These are phyloP conservation scores for Theobroma cacao DNA, from an alignment of 345 rosid genomes.

Conservation along the genomic window DNA sequence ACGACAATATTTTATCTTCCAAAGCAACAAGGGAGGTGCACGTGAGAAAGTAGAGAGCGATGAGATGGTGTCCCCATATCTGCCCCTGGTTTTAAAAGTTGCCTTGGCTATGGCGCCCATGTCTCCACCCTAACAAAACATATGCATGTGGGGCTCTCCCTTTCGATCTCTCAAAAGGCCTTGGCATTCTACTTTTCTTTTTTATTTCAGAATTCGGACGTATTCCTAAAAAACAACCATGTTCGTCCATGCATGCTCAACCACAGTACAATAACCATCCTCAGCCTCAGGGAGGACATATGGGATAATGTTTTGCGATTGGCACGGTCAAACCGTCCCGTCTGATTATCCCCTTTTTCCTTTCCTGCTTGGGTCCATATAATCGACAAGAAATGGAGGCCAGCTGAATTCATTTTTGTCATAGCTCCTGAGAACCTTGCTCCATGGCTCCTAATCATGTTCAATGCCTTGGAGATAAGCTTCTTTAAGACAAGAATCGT, in stretches of 20 bases:
- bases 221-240: not conserved
- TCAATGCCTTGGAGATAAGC: not conserved
- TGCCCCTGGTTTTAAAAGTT: slow-evolving; percentile 15
- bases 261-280: not conserved
- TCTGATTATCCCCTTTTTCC: not conserved
- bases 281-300: not conserved
- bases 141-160: slow-evolving; percentile 1
- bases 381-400: not conserved
- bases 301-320: slow-evolving; percentile 8
- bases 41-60: slow-evolving; percentile 27
- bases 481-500: not conserved
- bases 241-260: slow-evolving; percentile 5
- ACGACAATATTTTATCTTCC: not conserved
- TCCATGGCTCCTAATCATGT: not conserved
- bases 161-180: not conserved
- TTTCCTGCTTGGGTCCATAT: not conserved
- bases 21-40: slow-evolving; percentile 15
- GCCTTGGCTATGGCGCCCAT: slow-evolving; percentile 24
- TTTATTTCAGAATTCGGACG: not conserved
- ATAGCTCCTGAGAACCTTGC: not conserved
- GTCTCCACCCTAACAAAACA: slow-evolving; percentile 11
- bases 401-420: not conserved
- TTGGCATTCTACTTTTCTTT: not conserved
- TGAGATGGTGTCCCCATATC: slow-evolving; percentile 23
- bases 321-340: not conserved